Evolutionary conservation across 345 rosid species (phyloP), one percentile per base, ranked within the genome.

Genomic region (Eucalyptus tenuipes): DNA sequence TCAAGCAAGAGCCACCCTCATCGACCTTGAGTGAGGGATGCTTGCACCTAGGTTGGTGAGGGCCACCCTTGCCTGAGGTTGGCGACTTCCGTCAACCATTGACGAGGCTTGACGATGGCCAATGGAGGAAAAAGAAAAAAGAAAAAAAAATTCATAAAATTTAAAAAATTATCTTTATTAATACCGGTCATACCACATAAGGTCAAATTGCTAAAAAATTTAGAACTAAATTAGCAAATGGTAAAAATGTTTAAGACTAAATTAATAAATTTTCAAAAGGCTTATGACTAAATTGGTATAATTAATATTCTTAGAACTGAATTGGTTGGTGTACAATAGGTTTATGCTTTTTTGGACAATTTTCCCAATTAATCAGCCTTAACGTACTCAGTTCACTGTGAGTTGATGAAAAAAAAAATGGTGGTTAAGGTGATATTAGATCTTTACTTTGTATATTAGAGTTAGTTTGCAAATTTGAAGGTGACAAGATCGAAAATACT

Each of bases 31-130:
- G 12, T 24, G 61, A 55, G 61, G 61, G 61, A 24, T 52, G 24
- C 61, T 24, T 24, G 27, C 29, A 22, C 61, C 27, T 55, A 24
- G 61, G 61, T 24, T 55, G 27, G 27, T 24, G 61, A 55, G 6
- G 61, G 27, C 29, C 61, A 55, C 61, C 61, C 27, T 55, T 55
- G 61, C 61, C 29, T 22, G 2, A 55, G 61, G 61, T 55, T 24
- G 27, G 27, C 13, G 3, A 55, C 12, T 9, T 22, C 4, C 0
- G 1, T 29, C 27, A 55, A 24, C 2, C 27, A 52, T 52, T 0
- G 2, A 52, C 10, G 2, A 52, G 55, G 55, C 55, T 55, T 4
- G 5, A 55, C 12, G 12, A 55, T 22, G 61, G 61, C 61, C 61
- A 24, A 55, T 20, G 27, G 12, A 55, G 61, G 61, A 10, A 55